Evolutionary conservation across 2,329 filamentous ascomycete genomes (phyloP).

Genomic region (Macrophomina tecta): DNA sequence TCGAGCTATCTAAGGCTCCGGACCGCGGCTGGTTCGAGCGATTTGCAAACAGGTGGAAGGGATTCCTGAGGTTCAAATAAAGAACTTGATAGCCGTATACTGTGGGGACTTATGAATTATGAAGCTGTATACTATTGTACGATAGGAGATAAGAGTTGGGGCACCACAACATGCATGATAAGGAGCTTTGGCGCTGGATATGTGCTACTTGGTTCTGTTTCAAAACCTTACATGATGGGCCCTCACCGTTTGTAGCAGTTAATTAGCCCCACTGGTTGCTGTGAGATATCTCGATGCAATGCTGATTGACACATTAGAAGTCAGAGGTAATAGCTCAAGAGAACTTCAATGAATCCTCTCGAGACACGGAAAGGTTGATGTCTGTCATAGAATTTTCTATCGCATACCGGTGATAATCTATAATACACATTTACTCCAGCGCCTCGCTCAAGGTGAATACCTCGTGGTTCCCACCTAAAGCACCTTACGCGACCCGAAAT

Average conservation of each 20-base stretch:
- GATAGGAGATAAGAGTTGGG: not conserved
- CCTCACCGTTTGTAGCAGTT: not conserved
- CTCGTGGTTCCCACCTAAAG: constrained; percentile 3
- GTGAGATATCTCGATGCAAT: too few species aligned
- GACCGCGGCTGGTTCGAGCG: constrained; percentile 43
- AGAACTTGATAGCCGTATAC: not conserved
- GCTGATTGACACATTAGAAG: too few species aligned
- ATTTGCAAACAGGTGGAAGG: constrained; percentile 45
- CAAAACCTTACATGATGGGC: not conserved
- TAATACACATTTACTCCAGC: constrained; percentile 18
- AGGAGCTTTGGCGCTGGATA: not conserved
- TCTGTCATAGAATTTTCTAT: constrained; percentile 6
- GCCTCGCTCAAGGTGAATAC: not conserved
- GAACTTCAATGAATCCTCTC: too few species aligned
- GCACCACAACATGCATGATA: not conserved
- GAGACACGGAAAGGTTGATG: not conserved
- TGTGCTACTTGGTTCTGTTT: not conserved
- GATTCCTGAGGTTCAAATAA: constrained; percentile 42
- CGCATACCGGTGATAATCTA: constrained; percentile 15
- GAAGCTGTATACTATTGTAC: constrained; percentile 11
- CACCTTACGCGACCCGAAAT: constrained; percentile 11
- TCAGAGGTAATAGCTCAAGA: too few species aligned
- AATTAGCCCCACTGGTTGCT: not conserved
- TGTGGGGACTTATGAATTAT: constrained; percentile 1
- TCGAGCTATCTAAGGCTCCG: constrained; percentile 44